Base-by-base conservation (phyloP, 306 rosid species). In the Cercis canadensis region DNA sequence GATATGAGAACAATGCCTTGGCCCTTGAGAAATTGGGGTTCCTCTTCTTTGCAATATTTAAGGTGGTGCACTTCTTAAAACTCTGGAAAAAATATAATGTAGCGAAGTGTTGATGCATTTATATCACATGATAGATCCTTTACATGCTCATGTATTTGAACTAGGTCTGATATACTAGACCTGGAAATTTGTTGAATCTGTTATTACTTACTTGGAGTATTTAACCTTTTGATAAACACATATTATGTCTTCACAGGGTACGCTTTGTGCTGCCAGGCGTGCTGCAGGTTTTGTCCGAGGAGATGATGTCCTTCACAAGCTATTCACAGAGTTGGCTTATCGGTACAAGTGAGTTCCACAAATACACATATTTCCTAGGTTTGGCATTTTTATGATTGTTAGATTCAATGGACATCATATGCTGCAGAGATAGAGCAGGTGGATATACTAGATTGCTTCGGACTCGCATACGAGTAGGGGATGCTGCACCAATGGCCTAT, bases 401-500 rank as follows among this genome's bases (percentile, higher is more conserved):
- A 59, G 12, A 40, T 15, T 78, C 44, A 70, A 44, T 53, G 9
- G 39, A 62, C 67, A 14, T 75, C 67, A 19, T 78, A 56, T 57
- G 57, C 16, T 76, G 29, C 87, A 92, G 98, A 83, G 90, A 94
- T 77, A 85, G 99, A 78, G 84, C 81, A 37, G 99, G 99, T 57
- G 99, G 99, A 61, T 94, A 94, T 77, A 94, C 99, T 41, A 87
- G 99, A 72, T 3, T 91, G 82, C 97, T 94, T 69, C 87, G 97
- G 49, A 94, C 96, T 52, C 97, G 99, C 9, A 94, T 91, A 67
- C 85, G 99, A 69, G 95, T 91, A 57, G 99, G 99, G 45, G 99
- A 94, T 78, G 97, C 99, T 60, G 97, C 99, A 56, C 97, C 97
- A 13, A 91, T 94, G 99, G 99, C 96, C n/a, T 94, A 94, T 78